Conservation (phyloP, 2,329 filamentous ascomycete species). For the Camptophora hylomeconis region DNA sequence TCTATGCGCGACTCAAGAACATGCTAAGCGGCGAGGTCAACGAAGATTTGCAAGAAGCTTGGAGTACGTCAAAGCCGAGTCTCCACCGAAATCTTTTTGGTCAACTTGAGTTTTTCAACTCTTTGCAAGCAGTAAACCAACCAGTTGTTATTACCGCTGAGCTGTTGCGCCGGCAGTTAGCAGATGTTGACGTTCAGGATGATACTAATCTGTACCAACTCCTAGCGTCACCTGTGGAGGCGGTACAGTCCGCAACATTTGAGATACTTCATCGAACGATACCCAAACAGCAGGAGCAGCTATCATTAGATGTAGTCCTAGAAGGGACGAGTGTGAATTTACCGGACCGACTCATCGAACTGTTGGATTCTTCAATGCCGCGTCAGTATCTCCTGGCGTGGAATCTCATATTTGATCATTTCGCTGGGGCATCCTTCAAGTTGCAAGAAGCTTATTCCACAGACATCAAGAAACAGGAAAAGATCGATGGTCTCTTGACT, state of each 20-base stretch:
- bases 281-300: slow-evolving; percentile 62
- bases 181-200: slow-evolving; percentile 31
- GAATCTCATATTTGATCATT: slow-evolving; percentile 81
- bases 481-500: slow-evolving; percentile 50
- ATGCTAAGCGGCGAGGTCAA: slow-evolving; percentile 40
- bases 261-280: slow-evolving; percentile 68
- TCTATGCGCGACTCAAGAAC: slow-evolving; percentile 53
- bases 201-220: slow-evolving; percentile 59
- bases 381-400: slow-evolving; percentile 78
- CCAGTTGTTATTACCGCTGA: slow-evolving; percentile 65
- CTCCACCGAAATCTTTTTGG: slow-evolving; percentile 41
- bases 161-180: slow-evolving; percentile 56
- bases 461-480: slow-evolving; percentile 61
- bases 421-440: slow-evolving; percentile 63
- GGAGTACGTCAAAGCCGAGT: slow-evolving; percentile 45
- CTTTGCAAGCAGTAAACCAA: slow-evolving; percentile 28
- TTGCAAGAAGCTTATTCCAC: slow-evolving; percentile 71
- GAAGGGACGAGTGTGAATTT: slow-evolving; percentile 48
- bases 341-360: slow-evolving; percentile 71
- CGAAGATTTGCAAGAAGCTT: slow-evolving; percentile 69
- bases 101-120: slow-evolving; percentile 47
- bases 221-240: slow-evolving; percentile 59
- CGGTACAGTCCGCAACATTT: slow-evolving; percentile 71
- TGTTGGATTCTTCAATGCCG: slow-evolving; percentile 55
- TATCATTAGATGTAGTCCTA: slow-evolving; percentile 60